Evolutionary conservation across 345 rosid genomes (phyloP), one percentile per base, ranked within the genome.

Genomic region (Odontarrhena argentea): DNA sequence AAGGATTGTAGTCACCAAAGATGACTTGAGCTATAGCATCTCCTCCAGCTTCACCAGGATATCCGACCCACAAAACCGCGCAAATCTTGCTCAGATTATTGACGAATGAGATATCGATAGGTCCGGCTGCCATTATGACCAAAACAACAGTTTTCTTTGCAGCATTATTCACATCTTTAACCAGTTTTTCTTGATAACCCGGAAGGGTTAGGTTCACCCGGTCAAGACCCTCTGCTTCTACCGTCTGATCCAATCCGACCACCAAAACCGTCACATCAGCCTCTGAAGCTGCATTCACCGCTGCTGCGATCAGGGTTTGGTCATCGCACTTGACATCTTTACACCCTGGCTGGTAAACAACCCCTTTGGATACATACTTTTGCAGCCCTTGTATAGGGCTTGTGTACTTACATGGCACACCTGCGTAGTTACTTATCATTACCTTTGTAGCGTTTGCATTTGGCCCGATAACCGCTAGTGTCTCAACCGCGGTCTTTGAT

Each of bases 21-120:
- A 87, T 70, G 63, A 81, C 76, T 60, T 87, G 92, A 10, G 88
- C 90, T 15, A 90, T 83, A 49, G 87, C 96, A 0, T 1, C 74
- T 2, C 89, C 92, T 4, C 96, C 96, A 55, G 81, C 83, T 37
- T 87, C 78, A 50, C 91, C 96, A 7, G 96, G 94, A 37, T 82
- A 83, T 24, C 91, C 91, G 7, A 78, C 95, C 91, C 95, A 88
- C 28, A 86, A 30, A 32, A 86, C 80, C 13, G 78, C 75, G 0
- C 58, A 18, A 22, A 86, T 76, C 2, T 78, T 79, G 0, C 15
- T 11, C 22, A 81, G 73, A 1, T 55, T 24, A 65, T 74, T 78
- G n/a, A 81, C 82, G 10, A 83, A 86, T 0, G 79, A 60, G 42
- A 88, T 72, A 60, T 86, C 95, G 0, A 88, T 53, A 0, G 84